phyloP scores from a whole-genome alignment of 2,329 filamentous ascomycete genomes.

The Ascochyta pisi region DNA sequence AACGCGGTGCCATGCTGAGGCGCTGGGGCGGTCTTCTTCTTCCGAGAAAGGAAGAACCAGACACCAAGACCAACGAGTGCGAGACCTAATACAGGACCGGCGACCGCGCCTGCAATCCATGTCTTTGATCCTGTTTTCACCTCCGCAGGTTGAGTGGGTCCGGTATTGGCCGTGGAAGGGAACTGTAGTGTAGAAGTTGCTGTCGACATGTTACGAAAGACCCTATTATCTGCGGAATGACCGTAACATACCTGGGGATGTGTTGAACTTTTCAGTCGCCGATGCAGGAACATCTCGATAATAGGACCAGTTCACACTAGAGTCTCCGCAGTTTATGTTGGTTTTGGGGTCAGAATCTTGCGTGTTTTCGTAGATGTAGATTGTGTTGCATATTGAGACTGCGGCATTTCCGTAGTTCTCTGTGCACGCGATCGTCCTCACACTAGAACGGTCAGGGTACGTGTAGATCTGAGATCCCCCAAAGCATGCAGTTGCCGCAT shows the following conservation, averaged over 20 bases:
- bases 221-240: no score
- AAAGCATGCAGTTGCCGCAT: constrained; percentile 36
- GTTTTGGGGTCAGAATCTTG: constrained; percentile 36
- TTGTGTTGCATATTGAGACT: constrained; percentile 37
- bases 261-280: constrained; percentile 11
- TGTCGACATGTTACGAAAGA: not conserved
- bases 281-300: constrained; percentile 33
- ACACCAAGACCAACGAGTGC: constrained; percentile 30
- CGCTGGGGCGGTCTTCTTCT: constrained; percentile 21
- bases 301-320: constrained; percentile 33
- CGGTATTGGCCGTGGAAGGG: not conserved
- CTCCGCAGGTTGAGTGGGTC: not conserved
- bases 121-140: constrained; percentile 28
- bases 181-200: not conserved
- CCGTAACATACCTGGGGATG: not conserved
- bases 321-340: constrained; percentile 38
- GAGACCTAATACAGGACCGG: constrained; percentile 35
- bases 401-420: constrained; percentile 31
- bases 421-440: constrained; percentile 36
- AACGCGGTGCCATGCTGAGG: constrained; percentile 18
- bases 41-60: constrained; percentile 38
- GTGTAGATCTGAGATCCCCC: constrained; percentile 38
- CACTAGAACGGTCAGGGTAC: constrained; percentile 23
- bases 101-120: constrained; percentile 41
- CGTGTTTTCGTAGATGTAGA: constrained; percentile 40